Evolutionary conservation across 805 yeast species (phyloP).

Genomic region (Teunomyces lycoperdinae): DNA sequence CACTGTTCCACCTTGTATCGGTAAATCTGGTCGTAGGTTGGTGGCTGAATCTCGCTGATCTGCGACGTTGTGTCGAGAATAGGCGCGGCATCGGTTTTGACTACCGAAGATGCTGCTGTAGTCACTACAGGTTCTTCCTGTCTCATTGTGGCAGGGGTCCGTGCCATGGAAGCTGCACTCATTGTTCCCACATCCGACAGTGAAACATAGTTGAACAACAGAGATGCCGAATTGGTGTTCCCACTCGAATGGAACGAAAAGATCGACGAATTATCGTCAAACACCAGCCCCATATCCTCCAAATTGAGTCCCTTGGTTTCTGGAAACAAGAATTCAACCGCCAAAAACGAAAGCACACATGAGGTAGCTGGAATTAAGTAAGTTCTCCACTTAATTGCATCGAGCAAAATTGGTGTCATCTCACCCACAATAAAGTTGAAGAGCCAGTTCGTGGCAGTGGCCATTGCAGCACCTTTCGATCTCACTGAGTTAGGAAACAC

Average conservation of each 20-base stretch:
- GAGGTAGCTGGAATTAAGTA: slow-evolving; percentile 80
- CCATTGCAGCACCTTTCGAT: slow-evolving; percentile 85
- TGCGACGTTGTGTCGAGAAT: neutral
- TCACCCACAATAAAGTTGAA: slow-evolving; percentile 92
- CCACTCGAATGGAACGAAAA: slow-evolving; percentile 41
- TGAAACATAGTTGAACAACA: slow-evolving; percentile 3
- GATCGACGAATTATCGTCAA: slow-evolving; percentile 57
- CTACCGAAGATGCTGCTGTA: neutral
- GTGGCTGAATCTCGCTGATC: slow-evolving; percentile 35
- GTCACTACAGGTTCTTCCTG: neutral
- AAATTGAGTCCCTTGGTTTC: slow-evolving; percentile 86
- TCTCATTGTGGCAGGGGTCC: neutral
- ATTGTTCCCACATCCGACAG: neutral
- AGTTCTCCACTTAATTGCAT: slow-evolving; percentile 70
- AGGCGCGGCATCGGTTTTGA: neutral
- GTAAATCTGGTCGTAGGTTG: slow-evolving; percentile 25
- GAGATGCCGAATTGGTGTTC: slow-evolving; percentile 3
- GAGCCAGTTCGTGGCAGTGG: slow-evolving; percentile 92
- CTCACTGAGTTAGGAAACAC: slow-evolving; percentile 81
- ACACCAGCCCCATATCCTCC: slow-evolving; percentile 90
- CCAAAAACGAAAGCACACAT: slow-evolving; percentile 68
- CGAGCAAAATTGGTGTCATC: slow-evolving; percentile 83
- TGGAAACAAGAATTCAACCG: slow-evolving; percentile 74
- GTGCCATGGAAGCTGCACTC: neutral
- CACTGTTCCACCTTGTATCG: slow-evolving; percentile 21